Base-by-base conservation (phyloP, 306 rosid species). In the Quercus mongolica region DNA sequence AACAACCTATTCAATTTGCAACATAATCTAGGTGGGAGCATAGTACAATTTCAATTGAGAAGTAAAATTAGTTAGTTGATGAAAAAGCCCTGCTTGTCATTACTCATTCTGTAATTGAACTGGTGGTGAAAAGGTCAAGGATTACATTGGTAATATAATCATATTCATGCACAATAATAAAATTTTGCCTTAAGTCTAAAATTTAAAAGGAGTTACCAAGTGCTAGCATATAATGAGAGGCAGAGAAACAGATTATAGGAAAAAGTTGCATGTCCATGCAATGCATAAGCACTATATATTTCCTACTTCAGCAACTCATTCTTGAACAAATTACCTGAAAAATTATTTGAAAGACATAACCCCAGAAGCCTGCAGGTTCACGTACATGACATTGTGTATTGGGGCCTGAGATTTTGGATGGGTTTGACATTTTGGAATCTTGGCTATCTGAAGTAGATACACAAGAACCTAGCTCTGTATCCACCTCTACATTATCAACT, bases 281-380 rank as follows among this genome's bases (percentile, higher is more conserved):
- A 12, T 12, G 54, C 54, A 49, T 49, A 49, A 49, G 33, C 67
- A 3, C 33, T 4, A 6, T 14, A 19, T 10, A 10, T 35, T 67
- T 67, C 41, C 25, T 33, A 18, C 6, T 67, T 67, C 26, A 35
- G 51, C 72, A 1, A 19, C 52, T 33, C 9, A 35, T 18, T 67
- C 12, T 6, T 35, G 69, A 41, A 54, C 62, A 75, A 59, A 15
- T 54, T 76, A 96, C 99, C 94, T 93, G 99, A 73, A 91, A 96
- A 51, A 93, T 82, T 81, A 96, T 90, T 86, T 96, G 99, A 81
- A 96, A 93, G 54, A 85, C 77, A 76, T 93, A 93, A 31, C 96
- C 92, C 83, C 86, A 91, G 75, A 85, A 74, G 75, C 99, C 98
- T 7, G 99, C 99, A 74, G 88, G 79, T 84, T 81, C 82, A 61